Base-by-base conservation (phyloP, 108 stramenopile genomes). In the Chaetoceros muelleri region DNA sequence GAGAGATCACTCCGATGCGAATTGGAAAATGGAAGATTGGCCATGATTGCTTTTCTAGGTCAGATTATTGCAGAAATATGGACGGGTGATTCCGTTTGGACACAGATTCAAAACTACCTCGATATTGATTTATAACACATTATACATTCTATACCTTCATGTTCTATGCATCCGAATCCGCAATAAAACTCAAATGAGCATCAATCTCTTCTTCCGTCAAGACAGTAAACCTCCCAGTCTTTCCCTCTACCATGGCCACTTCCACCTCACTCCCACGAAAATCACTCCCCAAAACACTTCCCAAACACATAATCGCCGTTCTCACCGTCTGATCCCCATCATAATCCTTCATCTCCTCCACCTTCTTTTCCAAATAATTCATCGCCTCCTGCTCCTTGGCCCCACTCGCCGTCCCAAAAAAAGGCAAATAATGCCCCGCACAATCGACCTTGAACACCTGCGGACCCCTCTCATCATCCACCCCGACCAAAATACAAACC, bases 331-430 rank as follows among this genome's bases (percentile, higher is more conserved):
- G 67, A 31, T 84, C 79, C 0, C 62, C 46, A 31, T 69, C 58
- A 54, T 78, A 81, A 10, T 65, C 61, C 34, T 67, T 64, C 57
- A 94, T 74, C 24, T 89, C 85, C 17, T 68, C 72, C 17, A 89
- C 97, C 61, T 89, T 75, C 75, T 96, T 98, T 76, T 99, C 98
- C 62, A 99, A 79, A 79, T 89, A 95, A 69, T 97, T 98, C 66
- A 93, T 89, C 25, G 98, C 97, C 77, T 99, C 98, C 75, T 96
- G 93, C 65, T 96, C 94, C 78, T 98, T 98, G 21, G 82, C 69
- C 19, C 98, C 98, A 0, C 84, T 71, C 0, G 97, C 95, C 0
- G 94, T 72, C 19, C 93, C 97, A 64, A 90, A 82, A 73, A 93
- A 99, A 0, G 97, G 96, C 50, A 96, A 65, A 61, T 77, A 97